Evolutionary conservation across 148 eudicot species (phyloP).

Genomic region (Spergularia bocconei): DNA sequence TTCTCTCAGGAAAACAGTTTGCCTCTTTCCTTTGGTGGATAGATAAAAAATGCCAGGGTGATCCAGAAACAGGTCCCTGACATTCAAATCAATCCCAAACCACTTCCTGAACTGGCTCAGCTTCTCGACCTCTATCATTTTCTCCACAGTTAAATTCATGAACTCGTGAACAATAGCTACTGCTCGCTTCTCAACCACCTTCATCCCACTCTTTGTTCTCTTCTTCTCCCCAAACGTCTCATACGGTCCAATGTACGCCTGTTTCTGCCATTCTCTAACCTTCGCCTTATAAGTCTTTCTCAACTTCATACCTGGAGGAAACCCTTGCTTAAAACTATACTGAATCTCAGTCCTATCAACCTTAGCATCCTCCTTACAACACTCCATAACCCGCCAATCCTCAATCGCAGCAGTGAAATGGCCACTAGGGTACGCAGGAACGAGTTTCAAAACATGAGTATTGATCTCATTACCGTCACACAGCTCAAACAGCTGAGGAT

Average conservation of each 20-base stretch:
- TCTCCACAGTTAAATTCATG: slow-evolving; percentile 91
- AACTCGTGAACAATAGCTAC: slow-evolving; percentile 94
- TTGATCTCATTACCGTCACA: slow-evolving; percentile 63
- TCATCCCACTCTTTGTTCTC: slow-evolving; percentile 47
- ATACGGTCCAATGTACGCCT: slow-evolving; percentile 72
- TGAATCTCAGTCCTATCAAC: slow-evolving; percentile 60
- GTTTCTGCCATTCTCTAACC: slow-evolving; percentile 79
- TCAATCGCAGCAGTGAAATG: slow-evolving; percentile 57
- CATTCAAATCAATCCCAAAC: slow-evolving; percentile 83
- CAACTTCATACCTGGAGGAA: slow-evolving; percentile 87
- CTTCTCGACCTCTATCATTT: slow-evolving; percentile 94
- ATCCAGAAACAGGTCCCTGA: slow-evolving; percentile 89
- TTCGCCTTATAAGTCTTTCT: slow-evolving; percentile 62
- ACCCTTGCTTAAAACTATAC: slow-evolving; percentile 77
- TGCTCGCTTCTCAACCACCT: slow-evolving; percentile 72
- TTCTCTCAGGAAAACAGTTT: slow-evolving; percentile 85
- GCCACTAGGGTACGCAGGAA: slow-evolving; percentile 30
- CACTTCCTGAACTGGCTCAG: slow-evolving; percentile 89
- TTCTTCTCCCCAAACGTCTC: slow-evolving; percentile 52
- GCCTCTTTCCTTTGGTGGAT: slow-evolving; percentile 82
- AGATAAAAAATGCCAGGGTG: slow-evolving; percentile 96
- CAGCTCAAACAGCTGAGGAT: slow-evolving; percentile 55
- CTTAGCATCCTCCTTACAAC: slow-evolving; percentile 61
- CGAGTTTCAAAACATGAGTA: slow-evolving; percentile 70
- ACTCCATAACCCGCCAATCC: slow-evolving; percentile 78